Conservation (phyloP, 2,329 filamentous ascomycete species). For the Aspergillus calidoustus region DNA sequence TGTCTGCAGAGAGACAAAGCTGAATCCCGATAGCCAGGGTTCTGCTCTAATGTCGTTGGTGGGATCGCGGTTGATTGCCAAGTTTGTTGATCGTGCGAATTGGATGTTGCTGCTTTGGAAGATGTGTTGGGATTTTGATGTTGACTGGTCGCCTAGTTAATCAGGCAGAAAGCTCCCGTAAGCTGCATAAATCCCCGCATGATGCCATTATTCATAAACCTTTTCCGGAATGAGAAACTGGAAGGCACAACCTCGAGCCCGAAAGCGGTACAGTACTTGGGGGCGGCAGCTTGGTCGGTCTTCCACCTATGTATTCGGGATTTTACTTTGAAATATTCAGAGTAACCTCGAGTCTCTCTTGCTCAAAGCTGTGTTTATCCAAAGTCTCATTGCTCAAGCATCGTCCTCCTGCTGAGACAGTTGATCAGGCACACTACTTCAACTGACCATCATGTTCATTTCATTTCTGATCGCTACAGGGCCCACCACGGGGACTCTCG, state of each 20-base stretch:
- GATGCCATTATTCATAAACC: not conserved
- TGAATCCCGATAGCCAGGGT: not conserved
- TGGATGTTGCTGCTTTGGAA: not conserved
- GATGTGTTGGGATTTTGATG: not conserved
- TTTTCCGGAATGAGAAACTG: not conserved
- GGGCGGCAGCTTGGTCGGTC: not conserved
- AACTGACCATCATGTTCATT: not conserved
- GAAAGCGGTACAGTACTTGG: not conserved
- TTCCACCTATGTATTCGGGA: not conserved
- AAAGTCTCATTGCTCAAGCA: not conserved
- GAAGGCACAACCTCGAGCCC: not conserved
- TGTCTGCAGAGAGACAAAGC: not conserved
- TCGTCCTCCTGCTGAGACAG: not conserved
- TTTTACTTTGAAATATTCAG: not conserved
- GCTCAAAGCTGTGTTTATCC: not conserved
- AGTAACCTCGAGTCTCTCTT: not conserved
- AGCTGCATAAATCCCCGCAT: slow-evolving; percentile 7
- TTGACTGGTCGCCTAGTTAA: not conserved
- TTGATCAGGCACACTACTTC: not conserved
- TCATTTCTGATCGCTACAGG: not conserved
- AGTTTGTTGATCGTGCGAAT: not conserved
- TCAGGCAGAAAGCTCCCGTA: not conserved
- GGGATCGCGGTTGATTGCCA: not conserved
- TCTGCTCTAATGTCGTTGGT: not conserved
- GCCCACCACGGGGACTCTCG: not conserved